Base-by-base conservation (phyloP, 257 asterid genomes). In the Solanum paucissectum region DNA sequence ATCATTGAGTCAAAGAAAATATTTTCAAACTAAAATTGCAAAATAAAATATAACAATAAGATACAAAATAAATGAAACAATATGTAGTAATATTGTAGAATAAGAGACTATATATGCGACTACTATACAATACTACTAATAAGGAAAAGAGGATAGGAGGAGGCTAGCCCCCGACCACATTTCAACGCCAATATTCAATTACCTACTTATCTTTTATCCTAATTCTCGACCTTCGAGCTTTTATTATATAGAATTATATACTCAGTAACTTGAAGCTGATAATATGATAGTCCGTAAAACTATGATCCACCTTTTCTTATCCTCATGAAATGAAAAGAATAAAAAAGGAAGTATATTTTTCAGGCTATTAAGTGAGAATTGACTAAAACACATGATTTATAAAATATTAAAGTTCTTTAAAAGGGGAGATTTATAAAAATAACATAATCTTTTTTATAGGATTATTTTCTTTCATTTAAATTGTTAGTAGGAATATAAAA, bases 191-290 rank as follows among this genome's bases (percentile, higher is more conserved):
- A 23, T 27, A 66, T 29, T 25, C 34, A 29, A 3, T 0, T 25
- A 66, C 3, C 6, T 55, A 55, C n/a, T 55, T 18, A 25, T 0
- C 4, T 25, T 25, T 25, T 66, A 66, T 27, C 0, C 0, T 25
- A 66, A 66, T 25, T 25, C 4, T 12, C 18, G 1, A 66, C 0
- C 16, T 5, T 5, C 20, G 1, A 5, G 0, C 1, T 9, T 12
- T 25, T 62, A 2, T 12, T 25, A 66, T 25, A 20, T 58, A 58
- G 11, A 58, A 4, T n/a, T 64, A 11, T n/a, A 6, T 64, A 2
- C 33, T n/a, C 16, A 2, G 0, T 64, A n/a, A 64, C 2, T 25
- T 64, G 33, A n/a, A 64, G 8, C 9, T 25, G 2, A 58, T n/a
- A 10, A n/a, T 64, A 64, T 64, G 18, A 0, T 64, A 64, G 33